Base-by-base conservation (phyloP, 1,284 basidiomycete species). In the Chondrostereum purpureum region DNA sequence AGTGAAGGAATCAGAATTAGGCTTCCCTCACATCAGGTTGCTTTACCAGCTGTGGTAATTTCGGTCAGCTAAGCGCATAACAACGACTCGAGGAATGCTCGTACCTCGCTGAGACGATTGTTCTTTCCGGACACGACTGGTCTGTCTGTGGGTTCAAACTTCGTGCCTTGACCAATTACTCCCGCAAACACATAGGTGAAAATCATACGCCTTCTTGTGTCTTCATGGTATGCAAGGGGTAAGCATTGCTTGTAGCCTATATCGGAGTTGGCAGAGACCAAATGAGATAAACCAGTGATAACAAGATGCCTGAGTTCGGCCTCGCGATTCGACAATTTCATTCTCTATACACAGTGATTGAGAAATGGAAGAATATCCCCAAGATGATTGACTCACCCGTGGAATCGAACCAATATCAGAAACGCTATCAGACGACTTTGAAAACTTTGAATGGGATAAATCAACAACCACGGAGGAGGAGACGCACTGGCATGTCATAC, bases 171-270 rank as follows among this genome's bases (percentile, higher is more conserved):
- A 12, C 83, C 77, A 42, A 96, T 74, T 3, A 93, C 89, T 40
- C 87, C 79, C 39, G 88, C 82, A 63, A 94, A 90, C n/a, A 93
- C 83, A 58, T 88, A 83, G 44, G 91, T 83, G 58, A 94, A 95
- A 18, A 92, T 89, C 2, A 80, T 74, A 27, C 91, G 80, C 56
- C 88, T 84, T 20, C 77, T 66, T 13, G 75, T 69, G 57, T 94
- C 87, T 20, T 73, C 66, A 55, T 91, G 84, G 55, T 92, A 93
- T 2, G 87, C 89, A 45, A 90, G 67, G 1, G 80, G 69, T 20
- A 95, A 75, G 57, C 88, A 92, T 60, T 92, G 89, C 62, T 93
- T 92, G 55, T 95, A 79, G 11, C 91, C 92, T 52, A 81, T 86
- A 56, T 95, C 89, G 22, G 89, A 85, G 58, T 95, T 96, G 14